These are phyloP conservation scores for Lycium ferocissimum DNA, from an alignment of 257 asterid species.

Conservation along the genomic window DNA sequence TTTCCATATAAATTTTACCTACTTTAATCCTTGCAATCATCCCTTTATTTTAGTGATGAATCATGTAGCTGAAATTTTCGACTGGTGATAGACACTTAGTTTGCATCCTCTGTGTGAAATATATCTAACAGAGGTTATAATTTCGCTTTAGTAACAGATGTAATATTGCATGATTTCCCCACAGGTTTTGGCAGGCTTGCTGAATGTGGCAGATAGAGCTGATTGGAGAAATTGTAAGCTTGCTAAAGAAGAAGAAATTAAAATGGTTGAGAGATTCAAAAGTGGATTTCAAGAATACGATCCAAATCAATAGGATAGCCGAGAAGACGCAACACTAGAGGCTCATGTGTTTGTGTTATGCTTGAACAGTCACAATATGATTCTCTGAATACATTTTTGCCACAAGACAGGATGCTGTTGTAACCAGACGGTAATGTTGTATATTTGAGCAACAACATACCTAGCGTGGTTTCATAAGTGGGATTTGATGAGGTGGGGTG, in stretches of 20 bases:
- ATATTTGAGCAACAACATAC: not conserved
- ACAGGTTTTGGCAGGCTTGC: constrained; percentile 94
- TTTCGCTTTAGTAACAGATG: not conserved
- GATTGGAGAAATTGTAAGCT: constrained; percentile 93
- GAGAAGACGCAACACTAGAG: constrained; percentile 36
- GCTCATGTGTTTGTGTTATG: not conserved
- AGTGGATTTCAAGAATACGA: constrained; percentile 64
- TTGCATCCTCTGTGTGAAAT: not conserved
- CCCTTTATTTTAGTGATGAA: not conserved
- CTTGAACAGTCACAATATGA: not conserved
- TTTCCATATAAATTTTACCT: not conserved
- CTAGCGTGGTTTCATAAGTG: too few relatives aligned
- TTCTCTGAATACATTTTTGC: not conserved
- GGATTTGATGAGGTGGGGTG: too few relatives aligned
- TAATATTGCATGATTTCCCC: constrained; percentile 24
- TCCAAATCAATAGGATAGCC: constrained; percentile 59
- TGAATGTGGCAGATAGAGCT: constrained; percentile 86
- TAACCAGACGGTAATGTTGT: not conserved
- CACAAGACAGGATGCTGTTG: not conserved
- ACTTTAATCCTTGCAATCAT: not conserved
- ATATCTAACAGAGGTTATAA: not conserved
- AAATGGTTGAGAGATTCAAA: constrained; percentile 72
- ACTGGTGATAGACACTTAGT: not conserved
- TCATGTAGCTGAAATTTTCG: not conserved
- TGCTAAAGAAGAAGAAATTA: constrained; percentile 77